Percentiles rank a stretch among this genome's conserved stretches.
Evolutionary conservation across 495 filamentous ascomycete genomes (phyloP).

Genomic region (Aspergillus sclerotiicarbonarius): DNA sequence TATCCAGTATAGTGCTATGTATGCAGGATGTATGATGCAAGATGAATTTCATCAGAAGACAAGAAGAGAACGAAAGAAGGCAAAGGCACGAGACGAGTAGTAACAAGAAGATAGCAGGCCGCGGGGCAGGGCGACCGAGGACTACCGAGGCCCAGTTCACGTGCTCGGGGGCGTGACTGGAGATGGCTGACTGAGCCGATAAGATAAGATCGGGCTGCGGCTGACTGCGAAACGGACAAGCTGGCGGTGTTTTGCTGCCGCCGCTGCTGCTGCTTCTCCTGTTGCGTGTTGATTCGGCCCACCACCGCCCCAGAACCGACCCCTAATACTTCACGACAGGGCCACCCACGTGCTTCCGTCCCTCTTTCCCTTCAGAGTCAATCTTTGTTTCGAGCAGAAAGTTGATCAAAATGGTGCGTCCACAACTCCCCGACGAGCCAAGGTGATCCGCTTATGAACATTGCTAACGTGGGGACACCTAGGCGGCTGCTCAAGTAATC

Average conservation of each 20-base stretch:
- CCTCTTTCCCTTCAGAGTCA: neutral
- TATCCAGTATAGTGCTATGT: neutral
- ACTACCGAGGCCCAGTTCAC: conserved; percentile 33
- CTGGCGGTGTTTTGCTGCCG: conserved; percentile 28
- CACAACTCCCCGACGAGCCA: neutral
- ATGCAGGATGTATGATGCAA: conserved; percentile 3
- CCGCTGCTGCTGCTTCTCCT: conserved; percentile 5
- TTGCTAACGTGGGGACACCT: conserved; percentile 10
- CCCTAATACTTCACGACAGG: neutral
- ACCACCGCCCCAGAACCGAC: conserved; percentile 10
- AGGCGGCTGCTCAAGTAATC: conserved; percentile 75
- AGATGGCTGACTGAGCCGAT: conserved; percentile 29
- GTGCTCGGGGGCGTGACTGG: conserved; percentile 9
- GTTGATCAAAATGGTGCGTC: conserved; percentile 14
- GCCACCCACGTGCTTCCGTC: neutral
- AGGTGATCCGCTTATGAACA: conserved; percentile 20
- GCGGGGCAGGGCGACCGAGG: conserved; percentile 19
- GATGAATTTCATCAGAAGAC: neutral
- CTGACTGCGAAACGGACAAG: conserved; percentile 28
- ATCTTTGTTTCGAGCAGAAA: conserved; percentile 7
- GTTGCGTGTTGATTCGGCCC: conserved; percentile 4
- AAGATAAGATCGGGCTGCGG: conserved; percentile 34
- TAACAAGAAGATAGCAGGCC: neutral
- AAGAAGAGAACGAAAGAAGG: conserved; percentile 3
- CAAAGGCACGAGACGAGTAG: neutral